Conservation (phyloP, 345 rosid species). For the Populus alba region DNA sequence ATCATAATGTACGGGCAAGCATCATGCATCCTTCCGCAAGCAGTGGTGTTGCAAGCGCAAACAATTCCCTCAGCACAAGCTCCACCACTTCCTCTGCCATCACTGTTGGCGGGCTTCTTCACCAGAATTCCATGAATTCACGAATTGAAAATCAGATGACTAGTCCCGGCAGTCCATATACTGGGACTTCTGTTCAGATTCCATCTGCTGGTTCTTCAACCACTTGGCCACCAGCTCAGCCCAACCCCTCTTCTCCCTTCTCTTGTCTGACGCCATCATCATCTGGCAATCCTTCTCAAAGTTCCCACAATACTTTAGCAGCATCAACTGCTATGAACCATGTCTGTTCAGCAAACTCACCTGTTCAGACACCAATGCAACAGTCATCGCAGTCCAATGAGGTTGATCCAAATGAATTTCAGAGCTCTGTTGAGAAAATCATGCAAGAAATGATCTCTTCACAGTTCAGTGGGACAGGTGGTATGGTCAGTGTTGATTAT, state of each 20-base stretch:
- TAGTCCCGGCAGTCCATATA: constrained; percentile 71
- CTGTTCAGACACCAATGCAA: constrained; percentile 52
- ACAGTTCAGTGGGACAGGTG: constrained; percentile 52
- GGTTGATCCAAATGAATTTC: constrained; percentile 56
- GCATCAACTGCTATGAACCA: constrained; percentile 40
- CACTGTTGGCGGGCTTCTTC: constrained; percentile 74
- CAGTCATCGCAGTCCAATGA: constrained; percentile 56
- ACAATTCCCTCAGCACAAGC: constrained; percentile 51
- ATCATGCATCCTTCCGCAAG: constrained; percentile 47
- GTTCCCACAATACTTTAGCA: constrained; percentile 47
- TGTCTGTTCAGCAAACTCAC: constrained; percentile 52
- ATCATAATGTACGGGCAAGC: constrained; percentile 42
- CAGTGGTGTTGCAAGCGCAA: constrained; percentile 49
- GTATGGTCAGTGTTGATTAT: constrained; percentile 53
- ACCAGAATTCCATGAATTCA: constrained; percentile 81
- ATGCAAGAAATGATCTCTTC: constrained; percentile 65
- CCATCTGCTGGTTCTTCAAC: constrained; percentile 74
- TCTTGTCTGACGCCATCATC: constrained; percentile 70
- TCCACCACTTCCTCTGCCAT: constrained; percentile 65
- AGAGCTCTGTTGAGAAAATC: constrained; percentile 82
- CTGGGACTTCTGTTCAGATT: constrained; percentile 67
- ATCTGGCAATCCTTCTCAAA: constrained; percentile 47
- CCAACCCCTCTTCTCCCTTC: constrained; percentile 55
- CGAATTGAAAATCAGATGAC: constrained; percentile 70
- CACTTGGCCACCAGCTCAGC: constrained; percentile 58